Evolutionary conservation across 371 early-diverging fungal genomes (phyloP).

Genomic region (Paramicrosporidium saccamoebae): DNA sequence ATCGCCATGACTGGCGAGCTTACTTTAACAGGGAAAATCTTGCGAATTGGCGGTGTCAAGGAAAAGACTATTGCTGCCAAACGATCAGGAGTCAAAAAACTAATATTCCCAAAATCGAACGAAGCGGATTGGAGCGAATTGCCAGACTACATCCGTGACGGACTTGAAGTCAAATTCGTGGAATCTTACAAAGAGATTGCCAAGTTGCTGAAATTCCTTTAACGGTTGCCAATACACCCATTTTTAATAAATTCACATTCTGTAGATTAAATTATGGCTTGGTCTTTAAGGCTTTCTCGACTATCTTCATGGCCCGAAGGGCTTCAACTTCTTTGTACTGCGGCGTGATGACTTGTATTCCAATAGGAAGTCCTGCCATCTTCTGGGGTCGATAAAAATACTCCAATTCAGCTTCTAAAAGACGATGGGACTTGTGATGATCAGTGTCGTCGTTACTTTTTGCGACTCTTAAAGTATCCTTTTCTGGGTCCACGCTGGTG

Average conservation of each 20-base stretch:
- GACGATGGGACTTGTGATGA: too few relatives aligned
- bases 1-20: slow-evolving; percentile 93
- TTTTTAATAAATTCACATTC: background rate
- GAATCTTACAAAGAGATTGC: slow-evolving; percentile 32
- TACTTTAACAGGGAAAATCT: slow-evolving; percentile 74
- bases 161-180: slow-evolving; percentile 44
- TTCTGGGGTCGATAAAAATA: too few relatives aligned
- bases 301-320: too few relatives aligned
- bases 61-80: slow-evolving; percentile 92
- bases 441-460: too few relatives aligned
- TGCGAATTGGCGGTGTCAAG: slow-evolving; percentile 84
- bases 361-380: too few relatives aligned
- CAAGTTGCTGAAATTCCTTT: slow-evolving; percentile 3
- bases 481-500: too few relatives aligned
- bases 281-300: too few relatives aligned
- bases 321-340: too few relatives aligned
- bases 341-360: too few relatives aligned
- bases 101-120: slow-evolving; percentile 68
- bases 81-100: slow-evolving; percentile 47
- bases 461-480: too few relatives aligned
- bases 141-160: slow-evolving; percentile 58
- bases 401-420: too few relatives aligned
- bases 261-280: too few relatives aligned
- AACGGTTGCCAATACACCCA: background rate
- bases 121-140: slow-evolving; percentile 76